These are phyloP conservation scores for Aspergillus tanneri DNA, from an alignment of 2,329 filamentous ascomycete species.

Conservation along the genomic window DNA sequence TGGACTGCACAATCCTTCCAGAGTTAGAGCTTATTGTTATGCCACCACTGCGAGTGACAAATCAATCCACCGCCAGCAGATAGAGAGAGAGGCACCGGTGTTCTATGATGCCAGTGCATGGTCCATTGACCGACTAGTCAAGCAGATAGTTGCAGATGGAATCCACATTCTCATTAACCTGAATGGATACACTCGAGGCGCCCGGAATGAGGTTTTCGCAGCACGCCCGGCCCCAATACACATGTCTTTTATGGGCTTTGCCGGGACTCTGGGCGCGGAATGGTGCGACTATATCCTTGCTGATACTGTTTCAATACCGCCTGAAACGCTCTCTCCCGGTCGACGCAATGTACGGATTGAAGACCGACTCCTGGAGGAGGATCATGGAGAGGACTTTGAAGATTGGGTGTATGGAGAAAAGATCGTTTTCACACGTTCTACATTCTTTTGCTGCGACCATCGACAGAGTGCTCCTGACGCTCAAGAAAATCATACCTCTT, in stretches of 20 bases:
- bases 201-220: slow-evolving; percentile 96
- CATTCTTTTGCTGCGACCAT: slow-evolving; percentile 98
- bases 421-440: slow-evolving; percentile 89
- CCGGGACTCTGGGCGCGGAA: slow-evolving; percentile 89
- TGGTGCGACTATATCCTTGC: slow-evolving; percentile 98
- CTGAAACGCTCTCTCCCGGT: slow-evolving; percentile 74
- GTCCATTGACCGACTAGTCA: slow-evolving; percentile 78
- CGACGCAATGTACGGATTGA: slow-evolving; percentile 71
- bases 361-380: slow-evolving; percentile 62
- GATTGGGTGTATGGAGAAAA: slow-evolving; percentile 97
- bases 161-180: slow-evolving; percentile 96
- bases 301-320: slow-evolving; percentile 82
- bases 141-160: slow-evolving; percentile 80
- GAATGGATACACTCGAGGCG: slow-evolving; percentile 96
- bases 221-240: slow-evolving; percentile 92
- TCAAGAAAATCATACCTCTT: slow-evolving; percentile 65
- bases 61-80: slow-evolving; percentile 85
- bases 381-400: slow-evolving; percentile 67
- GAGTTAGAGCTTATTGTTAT: slow-evolving; percentile 87
- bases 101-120: slow-evolving; percentile 87
- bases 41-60: slow-evolving; percentile 89
- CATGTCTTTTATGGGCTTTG: slow-evolving; percentile 99
- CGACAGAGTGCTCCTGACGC: slow-evolving; percentile 80
- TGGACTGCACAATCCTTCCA: slow-evolving; percentile 73
- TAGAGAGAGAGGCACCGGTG: slow-evolving; percentile 85